Evolutionary conservation across 2,329 filamentous ascomycete genomes (phyloP).

Genomic region (Talaromyces albobiverticillius): DNA sequence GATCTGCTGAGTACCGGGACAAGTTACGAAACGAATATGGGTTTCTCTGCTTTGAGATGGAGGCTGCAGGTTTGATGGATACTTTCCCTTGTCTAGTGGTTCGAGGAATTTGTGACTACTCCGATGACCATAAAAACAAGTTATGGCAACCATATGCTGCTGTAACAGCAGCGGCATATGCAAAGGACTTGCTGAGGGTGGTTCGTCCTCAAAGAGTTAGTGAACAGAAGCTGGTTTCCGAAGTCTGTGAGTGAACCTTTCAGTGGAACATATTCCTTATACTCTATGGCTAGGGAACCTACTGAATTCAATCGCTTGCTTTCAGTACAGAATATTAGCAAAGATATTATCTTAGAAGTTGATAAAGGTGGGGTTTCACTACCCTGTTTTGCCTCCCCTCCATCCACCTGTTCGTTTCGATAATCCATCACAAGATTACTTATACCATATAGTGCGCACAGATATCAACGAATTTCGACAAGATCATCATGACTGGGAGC

Average conservation of each 20-base stretch:
- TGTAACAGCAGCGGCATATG: constrained; percentile 17
- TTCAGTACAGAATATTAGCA: neutral
- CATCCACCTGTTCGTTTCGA: too few species aligned
- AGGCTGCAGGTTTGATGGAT: neutral
- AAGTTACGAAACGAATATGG: neutral
- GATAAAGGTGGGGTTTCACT: neutral
- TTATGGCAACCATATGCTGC: constrained; percentile 18
- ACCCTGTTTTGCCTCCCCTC: too few species aligned
- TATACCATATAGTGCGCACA: neutral
- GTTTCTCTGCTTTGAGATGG: too few species aligned
- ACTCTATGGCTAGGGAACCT: neutral
- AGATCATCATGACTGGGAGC: too few species aligned
- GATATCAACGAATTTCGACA: neutral
- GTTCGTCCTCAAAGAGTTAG: neutral
- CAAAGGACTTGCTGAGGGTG: constrained; percentile 13
- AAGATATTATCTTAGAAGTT: neutral
- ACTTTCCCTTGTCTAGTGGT: constrained; percentile 17
- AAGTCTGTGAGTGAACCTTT: too few species aligned
- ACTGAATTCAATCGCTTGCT: too few species aligned
- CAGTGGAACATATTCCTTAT: too few species aligned
- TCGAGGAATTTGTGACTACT: constrained; percentile 18
- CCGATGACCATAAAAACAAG: constrained; percentile 18
- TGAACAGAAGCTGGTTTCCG: too few species aligned
- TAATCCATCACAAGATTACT: neutral
- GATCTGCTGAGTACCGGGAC: neutral